A percentile compares a stretch with the other conserved stretches of the same genome.
Conservation (phyloP, 2,329 filamentous ascomycete species). For the Metarhizium sp. region DNA sequence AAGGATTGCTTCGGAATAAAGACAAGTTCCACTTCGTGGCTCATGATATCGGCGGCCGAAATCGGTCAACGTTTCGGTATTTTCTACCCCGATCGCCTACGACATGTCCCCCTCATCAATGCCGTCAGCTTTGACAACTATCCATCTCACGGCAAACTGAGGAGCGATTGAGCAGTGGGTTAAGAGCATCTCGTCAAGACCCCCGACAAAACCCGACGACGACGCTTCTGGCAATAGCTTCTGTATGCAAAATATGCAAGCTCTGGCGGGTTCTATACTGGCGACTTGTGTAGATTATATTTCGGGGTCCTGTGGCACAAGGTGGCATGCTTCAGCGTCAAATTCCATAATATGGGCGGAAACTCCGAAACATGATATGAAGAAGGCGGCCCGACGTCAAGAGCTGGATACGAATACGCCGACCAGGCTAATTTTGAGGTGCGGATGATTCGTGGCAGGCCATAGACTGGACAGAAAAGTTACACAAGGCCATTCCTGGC, state of each 20-base stretch:
- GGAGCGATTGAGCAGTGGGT: background rate
- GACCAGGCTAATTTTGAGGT: constrained; percentile 18
- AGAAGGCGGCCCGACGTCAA: too few species aligned
- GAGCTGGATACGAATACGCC: background rate
- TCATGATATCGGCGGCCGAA: background rate
- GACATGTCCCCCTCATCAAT: background rate
- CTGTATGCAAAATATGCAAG: background rate
- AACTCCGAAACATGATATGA: background rate
- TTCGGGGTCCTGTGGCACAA: background rate
- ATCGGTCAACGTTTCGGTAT: background rate
- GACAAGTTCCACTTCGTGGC: background rate
- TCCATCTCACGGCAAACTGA: background rate
- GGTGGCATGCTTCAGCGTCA: background rate
- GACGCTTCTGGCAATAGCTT: background rate
- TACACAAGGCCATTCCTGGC: constrained; percentile 19
- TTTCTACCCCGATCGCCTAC: background rate
- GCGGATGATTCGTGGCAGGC: constrained; percentile 21
- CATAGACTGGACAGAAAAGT: constrained; percentile 20
- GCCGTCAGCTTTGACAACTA: background rate
- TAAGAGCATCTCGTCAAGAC: background rate
- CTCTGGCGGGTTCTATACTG: too few species aligned
- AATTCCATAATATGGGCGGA: background rate
- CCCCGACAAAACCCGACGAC: background rate
- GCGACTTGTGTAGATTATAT: too few species aligned
- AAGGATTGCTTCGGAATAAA: background rate